These are phyloP conservation scores for Clonostachys byssicola DNA, from an alignment of 2,329 filamentous ascomycete species.

Conservation along the genomic window DNA sequence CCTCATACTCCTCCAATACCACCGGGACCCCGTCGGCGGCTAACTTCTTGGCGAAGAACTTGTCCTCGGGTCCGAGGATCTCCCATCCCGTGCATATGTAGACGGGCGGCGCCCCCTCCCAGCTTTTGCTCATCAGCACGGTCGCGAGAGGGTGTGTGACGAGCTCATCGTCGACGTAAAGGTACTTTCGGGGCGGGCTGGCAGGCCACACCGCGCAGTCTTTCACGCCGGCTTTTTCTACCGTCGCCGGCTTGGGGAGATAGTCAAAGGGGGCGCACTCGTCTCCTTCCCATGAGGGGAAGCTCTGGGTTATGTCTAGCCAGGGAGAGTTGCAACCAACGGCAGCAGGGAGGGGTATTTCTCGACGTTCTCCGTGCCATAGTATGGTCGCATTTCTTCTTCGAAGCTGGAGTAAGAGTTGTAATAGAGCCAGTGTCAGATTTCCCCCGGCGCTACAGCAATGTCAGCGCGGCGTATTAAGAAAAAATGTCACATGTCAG, in stretches of 20 bases:
- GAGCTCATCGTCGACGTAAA: conserved; percentile 52
- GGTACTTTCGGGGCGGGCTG: conserved; percentile 42
- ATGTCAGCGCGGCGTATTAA: neutral
- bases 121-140: conserved; percentile 52
- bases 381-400: conserved; percentile 38
- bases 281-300: conserved; percentile 17
- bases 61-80: conserved; percentile 63
- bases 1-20: conserved; percentile 69
- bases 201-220: conserved; percentile 55
- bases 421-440: conserved; percentile 61
- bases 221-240: conserved; percentile 18
- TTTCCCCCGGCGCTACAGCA: conserved; percentile 64
- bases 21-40: conserved; percentile 54
- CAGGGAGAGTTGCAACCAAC: conserved; percentile 62
- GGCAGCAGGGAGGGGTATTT: conserved; percentile 64
- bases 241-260: conserved; percentile 42
- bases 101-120: conserved; percentile 60
- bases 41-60: conserved; percentile 54
- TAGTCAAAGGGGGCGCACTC: conserved; percentile 24
- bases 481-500: neutral
- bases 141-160: conserved; percentile 65
- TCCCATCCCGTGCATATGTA: conserved; percentile 70
- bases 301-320: conserved; percentile 64
- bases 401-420: conserved; percentile 62
- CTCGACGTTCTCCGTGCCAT: conserved; percentile 57